Percentiles rank a stretch among this genome's conserved stretches.
phyloP scores from a whole-genome alignment of 805 yeast genomes.

The Suhomyces sp. region DNA sequence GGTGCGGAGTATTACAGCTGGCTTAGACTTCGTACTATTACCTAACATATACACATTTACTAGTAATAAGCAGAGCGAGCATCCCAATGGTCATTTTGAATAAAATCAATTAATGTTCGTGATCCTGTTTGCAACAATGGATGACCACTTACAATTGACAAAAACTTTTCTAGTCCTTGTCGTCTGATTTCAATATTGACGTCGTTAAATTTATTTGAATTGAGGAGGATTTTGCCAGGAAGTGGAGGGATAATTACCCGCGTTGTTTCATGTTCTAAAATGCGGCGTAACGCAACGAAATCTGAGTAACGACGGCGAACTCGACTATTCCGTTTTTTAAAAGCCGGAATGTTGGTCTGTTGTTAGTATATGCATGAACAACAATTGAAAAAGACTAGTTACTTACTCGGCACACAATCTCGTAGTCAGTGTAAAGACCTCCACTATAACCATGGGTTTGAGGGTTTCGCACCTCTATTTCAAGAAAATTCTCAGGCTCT shows the following conservation, averaged over 20 bases:
- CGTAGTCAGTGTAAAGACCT: constrained; percentile 86
- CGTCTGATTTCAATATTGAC: constrained; percentile 81
- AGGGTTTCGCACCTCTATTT: constrained; percentile 77
- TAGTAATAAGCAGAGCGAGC: constrained; percentile 18
- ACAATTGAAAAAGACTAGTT: background rate
- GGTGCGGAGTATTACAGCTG: background rate
- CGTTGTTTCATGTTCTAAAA: constrained; percentile 71
- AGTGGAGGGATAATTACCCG: constrained; percentile 80
- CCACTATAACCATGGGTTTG: constrained; percentile 67
- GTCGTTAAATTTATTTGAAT: constrained; percentile 70
- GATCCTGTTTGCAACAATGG: constrained; percentile 89
- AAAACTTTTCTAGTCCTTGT: constrained; percentile 77
- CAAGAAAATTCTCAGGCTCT: constrained; percentile 91
- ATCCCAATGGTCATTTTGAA: constrained; percentile 84
- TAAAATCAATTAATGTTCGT: constrained; percentile 71
- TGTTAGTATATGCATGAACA: constrained; percentile 12
- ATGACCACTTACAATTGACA: constrained; percentile 81
- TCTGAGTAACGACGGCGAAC: constrained; percentile 90
- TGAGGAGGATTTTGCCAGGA: constrained; percentile 81
- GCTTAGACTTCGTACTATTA: background rate
- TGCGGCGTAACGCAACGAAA: constrained; percentile 75
- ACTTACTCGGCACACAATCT: constrained; percentile 67
- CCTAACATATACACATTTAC: background rate
- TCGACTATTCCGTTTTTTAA: constrained; percentile 56
- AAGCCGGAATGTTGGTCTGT: constrained; percentile 83